phyloP scores from a whole-genome alignment of 2,329 filamentous ascomycete genomes.

The Diplocarpon rosae region DNA sequence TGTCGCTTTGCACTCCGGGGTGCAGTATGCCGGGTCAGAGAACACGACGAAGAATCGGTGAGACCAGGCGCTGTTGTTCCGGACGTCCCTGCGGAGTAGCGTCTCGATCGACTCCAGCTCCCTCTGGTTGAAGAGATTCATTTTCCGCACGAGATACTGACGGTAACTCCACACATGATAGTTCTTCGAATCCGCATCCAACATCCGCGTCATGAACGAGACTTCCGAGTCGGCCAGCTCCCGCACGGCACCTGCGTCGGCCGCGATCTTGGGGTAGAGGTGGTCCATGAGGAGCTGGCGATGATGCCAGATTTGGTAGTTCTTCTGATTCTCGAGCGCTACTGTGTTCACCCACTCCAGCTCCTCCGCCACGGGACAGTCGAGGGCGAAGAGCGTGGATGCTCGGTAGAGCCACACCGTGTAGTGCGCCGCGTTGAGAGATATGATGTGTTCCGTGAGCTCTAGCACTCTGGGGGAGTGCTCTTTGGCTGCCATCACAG shows the following conservation, averaged over 20 bases:
- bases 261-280: conserved; percentile 48
- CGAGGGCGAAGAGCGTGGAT: conserved; percentile 58
- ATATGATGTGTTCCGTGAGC: conserved; percentile 82
- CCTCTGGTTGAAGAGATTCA: conserved; percentile 51
- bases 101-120: conserved; percentile 62
- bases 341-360: conserved; percentile 78
- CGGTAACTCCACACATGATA: conserved; percentile 98
- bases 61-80: conserved; percentile 97
- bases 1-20: conserved; percentile 37
- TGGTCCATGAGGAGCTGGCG: conserved; percentile 54
- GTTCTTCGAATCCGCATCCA: conserved; percentile 83
- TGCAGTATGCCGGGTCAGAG: conserved; percentile 42
- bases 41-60: conserved; percentile 94
- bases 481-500: conserved; percentile 84
- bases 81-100: conserved; percentile 68
- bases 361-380: conserved; percentile 36
- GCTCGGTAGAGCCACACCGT: conserved; percentile 97
- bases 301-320: conserved; percentile 95
- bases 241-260: conserved; percentile 41
- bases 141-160: conserved; percentile 54
- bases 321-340: conserved; percentile 78
- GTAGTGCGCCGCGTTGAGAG: conserved; percentile 92
- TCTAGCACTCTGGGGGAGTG: conserved; percentile 65
- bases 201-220: conserved; percentile 68
- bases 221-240: conserved; percentile 55